Base-by-base conservation (phyloP, 345 rosid species). In the Gossypium turneri region DNA sequence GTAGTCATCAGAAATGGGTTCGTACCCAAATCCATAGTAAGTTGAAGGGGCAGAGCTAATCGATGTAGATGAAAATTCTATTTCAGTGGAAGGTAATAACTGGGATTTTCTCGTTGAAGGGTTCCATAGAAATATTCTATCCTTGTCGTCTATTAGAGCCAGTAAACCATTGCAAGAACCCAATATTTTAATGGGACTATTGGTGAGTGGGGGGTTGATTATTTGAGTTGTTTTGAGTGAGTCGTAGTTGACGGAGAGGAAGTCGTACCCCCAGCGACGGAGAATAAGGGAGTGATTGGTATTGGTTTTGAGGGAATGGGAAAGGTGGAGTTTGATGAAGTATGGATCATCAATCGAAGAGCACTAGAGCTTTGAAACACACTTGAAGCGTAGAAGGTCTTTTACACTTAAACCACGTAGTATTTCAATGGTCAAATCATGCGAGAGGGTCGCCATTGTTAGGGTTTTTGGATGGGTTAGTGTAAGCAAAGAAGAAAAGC, bases 141-240 rank as follows among this genome's bases (percentile, higher is more conserved):
- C 38, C 38, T 80, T 80, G 7, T 78, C 84, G 22, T 79, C 61
- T 53, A 86, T 51, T 3, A 29, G 38, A 61, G 77, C 82, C 2
- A 86, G 50, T 67, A 88, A 68, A 22, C 91, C 88, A 47, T 86
- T 75, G 27, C 76, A 82, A 12, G 85, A 84, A 1, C 88, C 88
- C 11, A 81, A 47, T 0, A 78, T 82, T 68, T 82, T 79, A 47
- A 84, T 82, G 1, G 81, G 81, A 29, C 38, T 29, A 29, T 4
- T 0, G 38, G 38, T 29, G 38, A 29, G 38, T 29, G 5, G 38
- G 38, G 38, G 38, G 4, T 0, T 29, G 38, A 29, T 29, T 29
- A 29, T 34, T 78, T 75, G 51, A 9, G 73, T 59, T 12, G 15
- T 34, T 3, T 15, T 16, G 16, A 74, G 76, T 24, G 84, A 52